Evolutionary conservation across 805 yeast genomes (phyloP).

Genomic region (Torulaspora quercuum): DNA sequence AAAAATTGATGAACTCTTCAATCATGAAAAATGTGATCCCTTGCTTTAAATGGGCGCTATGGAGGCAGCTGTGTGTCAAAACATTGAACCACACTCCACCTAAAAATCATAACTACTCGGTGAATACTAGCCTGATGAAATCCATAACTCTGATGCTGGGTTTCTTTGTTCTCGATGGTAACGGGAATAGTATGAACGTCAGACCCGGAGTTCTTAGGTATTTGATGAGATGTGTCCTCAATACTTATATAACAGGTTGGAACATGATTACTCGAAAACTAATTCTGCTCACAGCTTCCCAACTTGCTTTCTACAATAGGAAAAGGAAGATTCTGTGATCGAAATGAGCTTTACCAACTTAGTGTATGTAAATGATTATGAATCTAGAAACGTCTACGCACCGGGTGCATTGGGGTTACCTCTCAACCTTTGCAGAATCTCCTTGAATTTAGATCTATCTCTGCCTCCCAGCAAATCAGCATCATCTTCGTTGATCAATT

Average conservation of each 20-base stretch:
- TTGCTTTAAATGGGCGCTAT: constrained; percentile 29
- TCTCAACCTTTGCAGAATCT: constrained; percentile 58
- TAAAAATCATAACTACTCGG: constrained; percentile 4
- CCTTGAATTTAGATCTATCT: constrained; percentile 70
- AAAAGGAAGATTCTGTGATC: neutral
- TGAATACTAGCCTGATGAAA: constrained; percentile 16
- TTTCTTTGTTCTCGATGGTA: constrained; percentile 23
- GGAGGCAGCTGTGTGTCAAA: constrained; percentile 26
- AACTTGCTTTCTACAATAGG: constrained; percentile 19
- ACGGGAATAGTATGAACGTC: constrained; percentile 21
- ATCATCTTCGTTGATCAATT: constrained; percentile 43
- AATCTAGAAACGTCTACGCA: constrained; percentile 42
- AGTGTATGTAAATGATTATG: constrained; percentile 6
- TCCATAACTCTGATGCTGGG: constrained; percentile 24
- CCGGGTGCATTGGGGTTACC: constrained; percentile 74
- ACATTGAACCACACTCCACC: constrained; percentile 13
- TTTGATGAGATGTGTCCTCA: constrained; percentile 16
- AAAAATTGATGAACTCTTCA: constrained; percentile 23
- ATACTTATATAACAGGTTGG: constrained; percentile 1
- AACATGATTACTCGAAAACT: constrained; percentile 6
- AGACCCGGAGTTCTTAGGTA: constrained; percentile 23
- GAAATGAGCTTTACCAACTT: neutral
- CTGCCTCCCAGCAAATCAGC: constrained; percentile 46
- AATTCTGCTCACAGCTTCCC: constrained; percentile 16
- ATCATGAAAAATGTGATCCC: constrained; percentile 24